These are phyloP conservation scores for Polychaeton citri DNA, from an alignment of 2,329 filamentous ascomycete species.

Conservation along the genomic window DNA sequence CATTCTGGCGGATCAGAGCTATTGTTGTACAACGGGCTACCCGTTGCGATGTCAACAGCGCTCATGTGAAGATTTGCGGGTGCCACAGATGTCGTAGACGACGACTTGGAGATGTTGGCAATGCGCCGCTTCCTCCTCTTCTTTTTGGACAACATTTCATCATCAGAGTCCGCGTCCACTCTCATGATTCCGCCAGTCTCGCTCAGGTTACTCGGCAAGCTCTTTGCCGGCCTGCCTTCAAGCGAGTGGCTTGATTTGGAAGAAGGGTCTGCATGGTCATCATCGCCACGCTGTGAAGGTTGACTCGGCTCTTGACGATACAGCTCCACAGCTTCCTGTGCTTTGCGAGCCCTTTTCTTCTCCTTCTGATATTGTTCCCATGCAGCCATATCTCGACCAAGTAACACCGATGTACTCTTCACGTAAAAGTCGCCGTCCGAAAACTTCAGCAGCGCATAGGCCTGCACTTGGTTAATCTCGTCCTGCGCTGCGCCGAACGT, in stretches of 20 bases:
- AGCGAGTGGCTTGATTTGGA: constrained; percentile 10
- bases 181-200: constrained; percentile 14
- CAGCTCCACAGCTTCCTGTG: constrained; percentile 9
- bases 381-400: constrained; percentile 47
- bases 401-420: constrained; percentile 58
- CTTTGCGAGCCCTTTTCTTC: constrained; percentile 16
- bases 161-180: constrained; percentile 25
- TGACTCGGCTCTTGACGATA: constrained; percentile 17
- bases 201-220: constrained; percentile 18
- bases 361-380: constrained; percentile 24
- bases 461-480: constrained; percentile 26
- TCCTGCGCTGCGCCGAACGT: neutral
- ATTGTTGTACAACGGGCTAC: constrained; percentile 11
- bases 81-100: constrained; percentile 36
- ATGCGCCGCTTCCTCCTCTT: constrained; percentile 8
- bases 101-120: constrained; percentile 21
- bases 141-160: constrained; percentile 37
- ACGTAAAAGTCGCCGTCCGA: constrained; percentile 66
- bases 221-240: constrained; percentile 15
- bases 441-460: constrained; percentile 57
- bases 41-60: constrained; percentile 23
- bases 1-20: constrained; percentile 24
- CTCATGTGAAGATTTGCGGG: constrained; percentile 13
- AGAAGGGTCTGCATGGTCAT: constrained; percentile 5
- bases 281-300: constrained; percentile 13